phyloP scores from a whole-genome alignment of 768 basidiomycete species.

The Boletus reticulatus region DNA sequence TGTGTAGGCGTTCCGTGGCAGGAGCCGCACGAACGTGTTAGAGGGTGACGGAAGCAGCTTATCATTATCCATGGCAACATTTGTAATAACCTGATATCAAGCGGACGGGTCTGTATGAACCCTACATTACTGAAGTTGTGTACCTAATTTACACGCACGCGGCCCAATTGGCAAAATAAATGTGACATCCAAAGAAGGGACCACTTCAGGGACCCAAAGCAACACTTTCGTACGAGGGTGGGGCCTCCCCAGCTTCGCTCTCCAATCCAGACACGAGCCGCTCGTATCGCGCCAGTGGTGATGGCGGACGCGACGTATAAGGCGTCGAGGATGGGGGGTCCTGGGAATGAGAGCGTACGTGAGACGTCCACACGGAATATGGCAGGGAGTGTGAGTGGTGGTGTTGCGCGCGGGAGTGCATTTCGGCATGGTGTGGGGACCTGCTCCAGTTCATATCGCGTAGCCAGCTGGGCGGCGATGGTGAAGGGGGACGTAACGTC shows the following conservation, averaged over 20 bases:
- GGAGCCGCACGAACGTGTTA: conserved; percentile 73
- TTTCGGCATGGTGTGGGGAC: background rate
- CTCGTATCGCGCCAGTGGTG: conserved; percentile 57
- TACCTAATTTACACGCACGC: too few species aligned
- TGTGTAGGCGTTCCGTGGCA: conserved; percentile 70
- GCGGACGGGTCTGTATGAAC: background rate
- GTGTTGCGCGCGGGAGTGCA: background rate
- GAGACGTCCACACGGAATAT: background rate
- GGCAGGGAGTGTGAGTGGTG: background rate
- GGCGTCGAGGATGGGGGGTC: background rate
- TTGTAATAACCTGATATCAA: background rate
- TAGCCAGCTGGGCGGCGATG: background rate
- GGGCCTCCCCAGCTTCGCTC: conserved; percentile 78
- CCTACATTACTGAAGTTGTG: background rate
- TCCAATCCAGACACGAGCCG: conserved; percentile 85
- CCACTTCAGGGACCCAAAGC: background rate
- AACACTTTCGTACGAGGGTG: conserved; percentile 51
- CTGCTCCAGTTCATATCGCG: background rate
- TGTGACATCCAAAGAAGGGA: too few species aligned
- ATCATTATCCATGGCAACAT: background rate
- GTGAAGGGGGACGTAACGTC: background rate
- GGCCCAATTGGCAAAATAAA: too few species aligned
- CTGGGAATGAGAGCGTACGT: background rate
- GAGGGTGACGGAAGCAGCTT: conserved; percentile 24
- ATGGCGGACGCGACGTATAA: conserved; percentile 15